Base-by-base conservation (phyloP, 441 rosid species). In the Capsella rubella region DNA sequence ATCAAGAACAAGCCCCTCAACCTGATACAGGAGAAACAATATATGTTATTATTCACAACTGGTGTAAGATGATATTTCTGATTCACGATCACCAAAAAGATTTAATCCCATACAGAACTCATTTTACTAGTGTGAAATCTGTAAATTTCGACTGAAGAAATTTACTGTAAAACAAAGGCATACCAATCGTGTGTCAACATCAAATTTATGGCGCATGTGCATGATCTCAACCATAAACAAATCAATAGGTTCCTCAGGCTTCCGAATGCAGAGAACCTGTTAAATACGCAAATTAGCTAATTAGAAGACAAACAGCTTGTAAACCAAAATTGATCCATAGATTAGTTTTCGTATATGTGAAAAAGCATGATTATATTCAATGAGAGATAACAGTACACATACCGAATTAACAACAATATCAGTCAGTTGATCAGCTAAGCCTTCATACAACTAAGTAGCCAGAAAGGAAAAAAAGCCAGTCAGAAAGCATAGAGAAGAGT, bases 191-290 rank as follows among this genome's bases (percentile, higher is more conserved):
- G 98, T 95, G 76, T 95, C 97, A 9, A 89, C 96, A 76, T 92
- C 99, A 84, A 95, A 95, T 77, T 92, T 93, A 66, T 95, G 97
- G 53, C 95, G 94, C 97, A 90, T 95, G 86, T 92, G 96, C 98
- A 92, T 95, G 46, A 92, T 88, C 87, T 95, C 99, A 74, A 95
- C 97, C 97, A 95, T 92, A 78, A 95, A 92, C 37, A 95, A 88
- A 83, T 92, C 99, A 74, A 92, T 85, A 54, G 89, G 82, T 74
- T 92, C 93, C 81, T 89, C 90, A 40, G 97, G 92, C 80, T 90
- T 95, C 64, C 85, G 84, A 52, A 95, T 81, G 79, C 97, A 92
- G 37, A 95, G 95, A 58, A 95, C 96, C 97, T 95, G 81, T 46
- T 59, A 79, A 55, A 69, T 50, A 21, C 43, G 54, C 51, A 60